Evolutionary conservation across 78 protist genomes (phyloP), one percentile per base, ranked within the genome.

Genomic region (Polysphondylium violaceum): DNA sequence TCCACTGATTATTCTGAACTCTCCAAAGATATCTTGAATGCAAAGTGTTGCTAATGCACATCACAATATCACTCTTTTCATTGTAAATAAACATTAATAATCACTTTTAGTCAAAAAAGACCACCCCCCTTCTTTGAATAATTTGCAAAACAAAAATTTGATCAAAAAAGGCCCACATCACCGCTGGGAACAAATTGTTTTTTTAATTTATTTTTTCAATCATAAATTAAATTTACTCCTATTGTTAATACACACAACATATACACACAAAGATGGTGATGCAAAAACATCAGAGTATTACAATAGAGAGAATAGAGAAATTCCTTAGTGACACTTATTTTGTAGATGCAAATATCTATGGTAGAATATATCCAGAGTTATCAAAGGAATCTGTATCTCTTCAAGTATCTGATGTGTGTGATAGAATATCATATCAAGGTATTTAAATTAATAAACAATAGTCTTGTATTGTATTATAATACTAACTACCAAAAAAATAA

Each of bases 291-390:
- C 63, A 60, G 31, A 72, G 61, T 47, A 61, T 87, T 17, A 51
- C 75, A 23, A 43, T 79, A 9, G 95, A 92, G 53, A 59, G 95
- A 23, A 27, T 81, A 14, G 95, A 92, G 29, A 92, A 92, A 55
- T 85, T 71, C 25, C 17, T 85, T 17, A 71, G 87, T 43, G 81
- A 72, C 41, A 76, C 63, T 19, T 85, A 83, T 27, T 92, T 92
- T 27, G 44, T 72, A 19, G 90, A 86, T 53, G 87, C n/a, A 16
- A 92, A 92, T 31, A 53, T 92, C 14, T 53, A 43, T 44, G 87
- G 85, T 8, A 31, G 44, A 23, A 72, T 87, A 17, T 59, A 58
- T 43, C 12, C 63, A 14, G 12, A 38, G 2, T 40, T 36, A 31
- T 41, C 50, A 16, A 2, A 44, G 21, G 36, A 63, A 7, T 58